Conservation (phyloP, 1,284 basidiomycete species). For the Pascua sp. region DNA sequence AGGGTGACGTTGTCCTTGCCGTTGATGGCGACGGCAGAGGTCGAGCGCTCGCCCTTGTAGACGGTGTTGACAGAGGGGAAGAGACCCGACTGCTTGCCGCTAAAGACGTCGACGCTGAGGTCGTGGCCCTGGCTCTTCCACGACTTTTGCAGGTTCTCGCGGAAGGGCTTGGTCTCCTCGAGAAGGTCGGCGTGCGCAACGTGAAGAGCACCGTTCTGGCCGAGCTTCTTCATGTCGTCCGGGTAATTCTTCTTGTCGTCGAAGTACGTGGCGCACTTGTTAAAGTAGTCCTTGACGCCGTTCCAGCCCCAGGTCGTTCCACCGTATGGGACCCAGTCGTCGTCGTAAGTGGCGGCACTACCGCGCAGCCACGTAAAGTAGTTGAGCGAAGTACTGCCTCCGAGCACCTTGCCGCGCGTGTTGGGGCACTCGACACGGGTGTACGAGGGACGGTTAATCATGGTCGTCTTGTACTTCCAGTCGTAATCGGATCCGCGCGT, state of each 20-base stretch:
- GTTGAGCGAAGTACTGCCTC: slow-evolving; percentile 61
- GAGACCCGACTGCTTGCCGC: slow-evolving; percentile 8
- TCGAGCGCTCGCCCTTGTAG: slow-evolving; percentile 9
- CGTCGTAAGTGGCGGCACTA: slow-evolving; percentile 55
- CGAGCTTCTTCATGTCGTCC: slow-evolving; percentile 3
- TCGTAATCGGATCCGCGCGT: slow-evolving; percentile 35
- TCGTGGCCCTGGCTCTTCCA: slow-evolving; percentile 9
- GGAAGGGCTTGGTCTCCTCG: slow-evolving; percentile 12
- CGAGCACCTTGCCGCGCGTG: slow-evolving; percentile 57
- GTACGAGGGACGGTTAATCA: slow-evolving; percentile 14
- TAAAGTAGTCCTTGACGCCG: slow-evolving; percentile 16
- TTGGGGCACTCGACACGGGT: slow-evolving; percentile 15
- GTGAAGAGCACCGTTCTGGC: slow-evolving; percentile 6
- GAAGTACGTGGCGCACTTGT: slow-evolving; percentile 11
- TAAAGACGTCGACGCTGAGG: slow-evolving; percentile 10
- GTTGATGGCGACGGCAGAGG: slow-evolving; percentile 6
- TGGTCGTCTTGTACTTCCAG: slow-evolving; percentile 17
- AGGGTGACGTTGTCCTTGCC: slow-evolving; percentile 14
- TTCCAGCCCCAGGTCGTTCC: slow-evolving; percentile 10
- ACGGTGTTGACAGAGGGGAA: slow-evolving; percentile 13
- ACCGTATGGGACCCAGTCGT: slow-evolving; percentile 49
- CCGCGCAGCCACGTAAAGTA: slow-evolving; percentile 61
- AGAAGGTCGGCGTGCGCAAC: slow-evolving; percentile 13
- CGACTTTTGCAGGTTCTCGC: slow-evolving; percentile 10
- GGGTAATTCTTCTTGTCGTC: slow-evolving; percentile 8